Evolutionary conservation across 768 basidiomycete species (phyloP).

Genomic region (Dentipellis fragilis): DNA sequence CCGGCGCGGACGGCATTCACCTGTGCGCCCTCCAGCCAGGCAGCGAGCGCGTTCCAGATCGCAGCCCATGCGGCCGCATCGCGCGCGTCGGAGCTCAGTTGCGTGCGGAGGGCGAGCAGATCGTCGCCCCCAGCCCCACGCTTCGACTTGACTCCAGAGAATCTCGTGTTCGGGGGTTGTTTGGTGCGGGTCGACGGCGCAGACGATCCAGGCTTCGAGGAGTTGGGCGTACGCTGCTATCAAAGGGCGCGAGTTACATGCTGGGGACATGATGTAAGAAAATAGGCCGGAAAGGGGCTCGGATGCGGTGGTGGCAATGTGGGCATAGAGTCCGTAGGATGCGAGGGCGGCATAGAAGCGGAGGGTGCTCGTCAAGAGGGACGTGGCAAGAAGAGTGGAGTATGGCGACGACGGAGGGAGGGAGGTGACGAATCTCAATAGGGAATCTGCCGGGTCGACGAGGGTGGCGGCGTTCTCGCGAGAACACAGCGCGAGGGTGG

Average conservation of each 20-base stretch:
- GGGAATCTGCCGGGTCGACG: conserved; percentile 45
- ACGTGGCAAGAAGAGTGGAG: conserved; percentile 25
- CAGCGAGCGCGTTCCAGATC: conserved; percentile 43
- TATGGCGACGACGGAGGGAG: conserved; percentile 39
- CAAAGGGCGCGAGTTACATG: conserved; percentile 27
- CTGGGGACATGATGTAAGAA: conserved; percentile 31
- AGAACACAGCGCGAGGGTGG: conserved; percentile 49
- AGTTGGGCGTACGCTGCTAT: conserved; percentile 46
- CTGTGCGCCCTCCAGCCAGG: conserved; percentile 70
- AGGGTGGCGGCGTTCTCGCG: conserved; percentile 56
- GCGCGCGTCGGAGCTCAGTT: conserved; percentile 22
- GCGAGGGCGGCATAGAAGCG: conserved; percentile 56
- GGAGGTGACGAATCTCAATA: conserved; percentile 62
- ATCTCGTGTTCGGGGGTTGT: conserved; percentile 84
- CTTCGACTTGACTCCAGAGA: conserved; percentile 79
- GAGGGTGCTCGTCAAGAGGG: conserved; percentile 48
- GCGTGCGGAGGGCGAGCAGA: conserved; percentile 28
- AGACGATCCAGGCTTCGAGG: conserved; percentile 65
- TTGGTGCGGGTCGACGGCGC: conserved; percentile 84
- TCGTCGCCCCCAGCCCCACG: conserved; percentile 69
- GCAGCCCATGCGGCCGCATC: conserved; percentile 21
- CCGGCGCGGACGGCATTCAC: conserved; percentile 66
- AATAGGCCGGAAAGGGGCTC: conserved; percentile 45
- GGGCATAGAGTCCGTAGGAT: conserved; percentile 69
- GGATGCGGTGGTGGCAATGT: conserved; percentile 53